A percentile compares a stretch with the other conserved stretches of the same genome.
Conservation (phyloP, 2,329 filamentous ascomycete species). For the Paradendryphiella salina region DNA sequence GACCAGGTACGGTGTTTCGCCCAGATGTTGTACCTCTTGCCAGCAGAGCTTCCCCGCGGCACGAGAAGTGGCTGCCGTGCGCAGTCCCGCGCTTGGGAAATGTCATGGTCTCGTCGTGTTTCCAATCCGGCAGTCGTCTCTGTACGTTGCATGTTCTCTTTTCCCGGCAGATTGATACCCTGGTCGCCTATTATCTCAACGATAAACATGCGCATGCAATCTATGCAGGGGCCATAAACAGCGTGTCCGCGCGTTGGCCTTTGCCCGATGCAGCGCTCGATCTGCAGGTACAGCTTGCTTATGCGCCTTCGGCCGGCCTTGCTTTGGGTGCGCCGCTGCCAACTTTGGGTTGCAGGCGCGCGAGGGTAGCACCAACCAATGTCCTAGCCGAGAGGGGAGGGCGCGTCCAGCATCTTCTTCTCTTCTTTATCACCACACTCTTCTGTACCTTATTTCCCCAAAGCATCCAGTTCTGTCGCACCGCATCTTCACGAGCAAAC, state of each 20-base stretch:
- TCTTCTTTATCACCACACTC: neutral
- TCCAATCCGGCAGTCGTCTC: neutral
- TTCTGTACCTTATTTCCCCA: neutral
- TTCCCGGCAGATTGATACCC: neutral
- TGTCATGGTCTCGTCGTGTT: too few species aligned
- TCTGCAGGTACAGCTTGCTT: slow-evolving; percentile 21
- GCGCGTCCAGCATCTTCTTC: slow-evolving; percentile 11
- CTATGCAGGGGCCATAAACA: slow-evolving; percentile 5
- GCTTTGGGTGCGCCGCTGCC: slow-evolving; percentile 5
- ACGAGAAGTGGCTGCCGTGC: neutral
- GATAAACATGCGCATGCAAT: slow-evolving; percentile 8
- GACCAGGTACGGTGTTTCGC: neutral
- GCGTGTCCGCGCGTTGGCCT: slow-evolving; percentile 10
- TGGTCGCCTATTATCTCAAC: neutral
- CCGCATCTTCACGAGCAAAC: neutral
- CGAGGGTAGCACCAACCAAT: slow-evolving; percentile 21
- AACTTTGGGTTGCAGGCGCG: slow-evolving; percentile 5
- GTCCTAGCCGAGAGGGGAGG: neutral
- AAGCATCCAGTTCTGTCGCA: neutral
- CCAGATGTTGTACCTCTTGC: neutral
- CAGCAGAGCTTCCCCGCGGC: neutral
- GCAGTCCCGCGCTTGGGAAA: neutral
- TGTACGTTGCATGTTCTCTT: neutral
- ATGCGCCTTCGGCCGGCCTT: slow-evolving; percentile 13
- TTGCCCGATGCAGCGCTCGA: slow-evolving; percentile 9